Base-by-base conservation (phyloP, 2,329 filamentous ascomycete genomes). In the Alternaria gansuensis region DNA sequence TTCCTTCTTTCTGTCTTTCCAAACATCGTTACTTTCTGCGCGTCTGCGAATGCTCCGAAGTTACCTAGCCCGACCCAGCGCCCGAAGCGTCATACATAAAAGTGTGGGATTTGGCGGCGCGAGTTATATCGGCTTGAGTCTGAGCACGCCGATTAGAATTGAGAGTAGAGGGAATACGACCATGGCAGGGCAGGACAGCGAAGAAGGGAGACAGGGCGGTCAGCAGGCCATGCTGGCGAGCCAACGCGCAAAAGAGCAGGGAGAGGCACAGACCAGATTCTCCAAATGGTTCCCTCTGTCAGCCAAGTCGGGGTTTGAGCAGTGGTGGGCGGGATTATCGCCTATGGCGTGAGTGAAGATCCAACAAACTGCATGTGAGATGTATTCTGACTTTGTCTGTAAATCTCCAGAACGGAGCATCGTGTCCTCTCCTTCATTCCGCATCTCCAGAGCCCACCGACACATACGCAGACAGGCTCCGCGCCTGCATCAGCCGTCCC, bases 391-490 rank as follows among this genome's bases (percentile, higher is more conserved):
- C 21, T 24, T 9, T 11, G 13, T 11, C 29, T 7, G 31, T 31
- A 21, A 11, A 17, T 1, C 9, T 5, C n/a, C 11, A 48, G 44
- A 26, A 93, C 94, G 11, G 95, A 99, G 80, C 91, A 94, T 74
- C 90, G 88, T 69, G 93, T 99, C 29, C 87, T 99, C 66, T 90
- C 88, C 59, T 91, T 89, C 75, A 87, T 99, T 36, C 95, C 95
- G 5, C 90, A 93, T 75, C 86, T 97, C 4, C 87, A 88, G 66
- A 82, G 83, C 80, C 92, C 86, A 77, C 92, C 85, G 5, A 89
- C 83, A 71, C 90, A 87, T 75, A 87, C 82, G 45, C 86, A 89
- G 67, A 89, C 87, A 5, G 87, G 85, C 53, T 83, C 82, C 7
- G 80, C 80, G 17, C 80, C 83, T 10, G 77, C 78, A 1, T 81